Evolutionary conservation across 495 filamentous ascomycete genomes (phyloP), one percentile per base, ranked within the genome.

Genomic region (Hamigera avellanea): DNA sequence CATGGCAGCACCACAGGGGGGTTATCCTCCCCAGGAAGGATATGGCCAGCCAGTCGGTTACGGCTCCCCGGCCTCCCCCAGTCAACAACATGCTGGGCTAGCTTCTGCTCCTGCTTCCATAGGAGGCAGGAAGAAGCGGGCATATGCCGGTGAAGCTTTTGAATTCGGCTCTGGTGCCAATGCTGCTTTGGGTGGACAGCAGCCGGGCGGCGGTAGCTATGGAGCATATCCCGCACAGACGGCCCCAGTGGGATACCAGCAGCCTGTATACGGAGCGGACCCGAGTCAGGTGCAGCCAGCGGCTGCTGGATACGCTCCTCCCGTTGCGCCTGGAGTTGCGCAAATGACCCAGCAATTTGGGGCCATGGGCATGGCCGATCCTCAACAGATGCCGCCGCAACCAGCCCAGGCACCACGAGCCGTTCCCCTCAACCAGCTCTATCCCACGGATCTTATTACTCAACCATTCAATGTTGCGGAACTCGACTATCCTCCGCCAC

Each of bases 381-480:
- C 69, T 18, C 72, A 56, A 55, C 69, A 56, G 42, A 52, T 67
- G 46, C 72, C 70, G 46, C 76, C 75, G 48, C 62, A 66, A 54
- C 66, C 54, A 15, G 57, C 69, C 26, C 70, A 67, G 35, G 66
- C 68, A 40, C 70, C 66, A 37, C 56, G 73, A 48, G 62, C 73
- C 26, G 58, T 70, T 23, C 64, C 69, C 25, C 67, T 95, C 51
- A 98, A 96, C 53, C 83, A 84, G 55, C 78, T 98, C 40, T 85
- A 86, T 50, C 83, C 93, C 2, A 87, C 86, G 23, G 91, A 98
- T 53, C 69, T 98, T 36, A 69, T 94, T 46, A 82, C 80, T 37
- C 83, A 93, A 55, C 93, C 88, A 19, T 89, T 98, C 62, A 88
- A 95, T 56, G 86, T 88, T 33, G 73, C 83, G 21, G 93, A 96